Percentiles rank a stretch among this genome's conserved stretches.
These are phyloP conservation scores for Candida smagusa DNA, from an alignment of 1,139 yeast species.

Conservation along the genomic window DNA sequence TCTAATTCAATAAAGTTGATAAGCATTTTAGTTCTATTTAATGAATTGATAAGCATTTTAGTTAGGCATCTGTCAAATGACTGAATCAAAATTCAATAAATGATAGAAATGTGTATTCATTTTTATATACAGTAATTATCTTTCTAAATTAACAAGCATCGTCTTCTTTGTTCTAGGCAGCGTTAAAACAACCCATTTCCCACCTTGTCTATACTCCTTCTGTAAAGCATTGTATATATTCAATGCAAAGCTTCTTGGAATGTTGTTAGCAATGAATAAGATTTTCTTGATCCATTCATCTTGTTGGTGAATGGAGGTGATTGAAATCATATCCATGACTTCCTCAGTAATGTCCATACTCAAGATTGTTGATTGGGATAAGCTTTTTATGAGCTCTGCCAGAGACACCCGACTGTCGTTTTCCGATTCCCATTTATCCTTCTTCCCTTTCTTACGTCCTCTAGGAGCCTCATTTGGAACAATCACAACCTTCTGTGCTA, in stretches of 20 bases:
- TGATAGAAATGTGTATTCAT: no score
- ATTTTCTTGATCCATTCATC: conserved; percentile 91
- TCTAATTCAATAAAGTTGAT: no score
- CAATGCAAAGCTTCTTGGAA: conserved; percentile 75
- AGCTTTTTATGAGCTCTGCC: conserved; percentile 47
- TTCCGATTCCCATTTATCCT: conserved; percentile 78
- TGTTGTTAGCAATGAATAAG: conserved; percentile 52
- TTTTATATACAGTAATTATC: conserved; percentile 24
- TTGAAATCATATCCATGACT: conserved; percentile 73
- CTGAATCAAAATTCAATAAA: no score
- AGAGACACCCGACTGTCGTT: conserved; percentile 68
- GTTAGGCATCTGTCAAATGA: no score
- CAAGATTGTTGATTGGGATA: conserved; percentile 67
- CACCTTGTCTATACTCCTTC: conserved; percentile 70
- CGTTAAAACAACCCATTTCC: conserved; percentile 68
- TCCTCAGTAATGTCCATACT: conserved; percentile 81
- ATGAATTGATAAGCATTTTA: no score
- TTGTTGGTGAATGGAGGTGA: conserved; percentile 69
- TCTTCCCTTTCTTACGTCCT: conserved; percentile 68
- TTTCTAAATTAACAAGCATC: conserved; percentile 61
- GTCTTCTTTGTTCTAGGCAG: conserved; percentile 74
- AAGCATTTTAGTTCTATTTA: no score
- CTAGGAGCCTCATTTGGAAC: conserved; percentile 72
- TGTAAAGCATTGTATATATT: conserved; percentile 68
- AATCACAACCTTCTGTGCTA: conserved; percentile 56